These are phyloP conservation scores for Podaxis carcinomalis DNA, from an alignment of 768 basidiomycete species.

Conservation along the genomic window DNA sequence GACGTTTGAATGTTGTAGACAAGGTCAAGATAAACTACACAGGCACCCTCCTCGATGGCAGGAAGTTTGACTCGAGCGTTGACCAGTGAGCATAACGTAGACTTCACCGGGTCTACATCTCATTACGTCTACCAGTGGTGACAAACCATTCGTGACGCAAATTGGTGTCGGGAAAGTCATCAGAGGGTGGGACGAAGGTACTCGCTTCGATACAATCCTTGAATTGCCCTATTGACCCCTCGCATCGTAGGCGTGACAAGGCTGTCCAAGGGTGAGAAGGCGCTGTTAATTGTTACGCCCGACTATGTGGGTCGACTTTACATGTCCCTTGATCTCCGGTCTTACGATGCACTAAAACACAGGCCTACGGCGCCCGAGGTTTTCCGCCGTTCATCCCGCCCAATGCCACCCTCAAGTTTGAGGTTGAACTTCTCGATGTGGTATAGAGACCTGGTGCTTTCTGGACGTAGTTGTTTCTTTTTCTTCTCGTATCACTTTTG, in stretches of 20 bases:
- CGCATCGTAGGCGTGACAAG: slow-evolving; percentile 59
- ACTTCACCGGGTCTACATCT: background rate
- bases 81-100: slow-evolving; percentile 51
- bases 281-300: slow-evolving; percentile 58
- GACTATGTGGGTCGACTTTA: slow-evolving; percentile 59
- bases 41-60: slow-evolving; percentile 63
- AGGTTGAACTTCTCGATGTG: slow-evolving; percentile 70
- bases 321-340: background rate
- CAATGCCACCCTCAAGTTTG: slow-evolving; percentile 72
- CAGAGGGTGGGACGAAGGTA: slow-evolving; percentile 8
- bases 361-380: slow-evolving; percentile 75
- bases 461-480: background rate
- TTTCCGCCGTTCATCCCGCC: slow-evolving; percentile 79
- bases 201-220: background rate
- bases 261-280: slow-evolving; percentile 76
- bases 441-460: background rate
- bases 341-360: slow-evolving; percentile 9
- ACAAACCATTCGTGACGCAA: slow-evolving; percentile 5
- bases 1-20: slow-evolving; percentile 40
- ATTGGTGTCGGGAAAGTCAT: slow-evolving; percentile 7
- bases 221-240: background rate
- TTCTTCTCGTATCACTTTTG: background rate
- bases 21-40: slow-evolving; percentile 75
- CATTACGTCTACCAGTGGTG: background rate
- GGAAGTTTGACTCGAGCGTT: slow-evolving; percentile 70